Conservation (phyloP, 768 basidiomycete genomes). For the Panaeolus cyanescens region DNA sequence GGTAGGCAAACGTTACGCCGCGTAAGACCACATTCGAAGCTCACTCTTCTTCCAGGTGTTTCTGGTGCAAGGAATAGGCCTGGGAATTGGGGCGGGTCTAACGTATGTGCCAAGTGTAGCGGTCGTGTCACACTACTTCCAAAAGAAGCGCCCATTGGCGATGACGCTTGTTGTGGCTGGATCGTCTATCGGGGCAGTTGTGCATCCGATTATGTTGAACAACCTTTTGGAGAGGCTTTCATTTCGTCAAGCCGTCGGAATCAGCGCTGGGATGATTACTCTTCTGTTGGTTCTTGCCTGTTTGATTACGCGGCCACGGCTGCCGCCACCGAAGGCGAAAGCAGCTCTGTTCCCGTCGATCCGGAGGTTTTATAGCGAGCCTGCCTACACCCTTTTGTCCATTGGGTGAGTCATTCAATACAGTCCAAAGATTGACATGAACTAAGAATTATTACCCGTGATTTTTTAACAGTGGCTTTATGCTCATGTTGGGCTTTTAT, state of each 20-base stretch:
- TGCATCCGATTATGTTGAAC: slow-evolving; percentile 69
- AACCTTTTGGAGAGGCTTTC: slow-evolving; percentile 49
- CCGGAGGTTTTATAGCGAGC: neutral
- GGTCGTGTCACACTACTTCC: slow-evolving; percentile 39
- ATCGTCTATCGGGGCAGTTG: slow-evolving; percentile 57
- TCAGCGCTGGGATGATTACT: slow-evolving; percentile 44
- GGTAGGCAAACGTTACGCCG: slow-evolving; percentile 15
- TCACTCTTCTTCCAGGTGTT: slow-evolving; percentile 35
- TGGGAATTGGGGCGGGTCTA: slow-evolving; percentile 53
- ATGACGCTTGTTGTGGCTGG: slow-evolving; percentile 36
- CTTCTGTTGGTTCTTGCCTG: slow-evolving; percentile 37
- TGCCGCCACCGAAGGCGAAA: neutral
- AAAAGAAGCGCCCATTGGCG: slow-evolving; percentile 31
- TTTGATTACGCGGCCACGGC: slow-evolving; percentile 25
- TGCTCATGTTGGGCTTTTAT: slow-evolving; percentile 36
- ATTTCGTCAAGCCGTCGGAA: slow-evolving; percentile 41
- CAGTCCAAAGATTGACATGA: neutral
- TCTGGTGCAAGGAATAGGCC: slow-evolving; percentile 46
- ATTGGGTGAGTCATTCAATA: slow-evolving; percentile 30
- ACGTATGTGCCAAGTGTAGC: slow-evolving; percentile 48
- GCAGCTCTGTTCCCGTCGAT: slow-evolving; percentile 1
- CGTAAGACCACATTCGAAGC: slow-evolving; percentile 12
- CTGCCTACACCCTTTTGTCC: slow-evolving; percentile 38
- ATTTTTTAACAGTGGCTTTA: neutral
- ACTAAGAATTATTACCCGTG: neutral